Base-by-base conservation (phyloP, 768 basidiomycete genomes). In the Lentinula lateritia region DNA sequence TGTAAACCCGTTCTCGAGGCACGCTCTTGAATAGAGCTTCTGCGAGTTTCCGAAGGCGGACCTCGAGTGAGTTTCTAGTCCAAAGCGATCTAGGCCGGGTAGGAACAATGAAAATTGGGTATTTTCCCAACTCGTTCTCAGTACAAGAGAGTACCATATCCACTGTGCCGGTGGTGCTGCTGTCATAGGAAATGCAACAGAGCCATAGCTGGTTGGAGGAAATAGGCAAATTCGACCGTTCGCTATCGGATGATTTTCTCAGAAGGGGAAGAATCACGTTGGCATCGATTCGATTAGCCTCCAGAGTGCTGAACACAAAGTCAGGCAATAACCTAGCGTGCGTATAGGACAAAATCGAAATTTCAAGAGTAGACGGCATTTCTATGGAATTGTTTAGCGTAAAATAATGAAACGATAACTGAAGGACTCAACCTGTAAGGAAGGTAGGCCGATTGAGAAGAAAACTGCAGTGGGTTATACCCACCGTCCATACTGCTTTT, bases 91-190 rank as follows among this genome's bases (percentile, higher is more conserved):
- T 74, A 0, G 74, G 78, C 62, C 76, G 77, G 36, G 76, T 75
- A 28, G 76, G 81, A 67, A 78, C 82, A 20, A 92, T 75, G 73
- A 92, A 92, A 6, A 88, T 66, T 2, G 90, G 91, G 64, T 91
- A 88, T 46, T 74, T 67, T 0, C 83, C 88, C 50, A 87, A 73
- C 23, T 71, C 68, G 0, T 84, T 83, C 39, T 78, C 71, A 0
- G 86, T 89, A 64, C 83, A 83, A 13, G 87, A 81, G 3, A 90
- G 73, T 8, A 92, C 72, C 62, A 87, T 80, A 23, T 80, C 76
- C 50, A 87, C 71, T 15, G 58, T 42, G 8, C 34, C 28, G 28
- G 28, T 50, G 0, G 58, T 32, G 0, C 65, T 64, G 10, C 65
- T 66, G 8, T 50, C 28, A 8, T n/a, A 43, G 5, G 66, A 63